A percentile compares a stretch with the other conserved stretches of the same genome.
phyloP scores from a whole-genome alignment of 75 land plant genomes.

The Sequoiadendron giganteum region DNA sequence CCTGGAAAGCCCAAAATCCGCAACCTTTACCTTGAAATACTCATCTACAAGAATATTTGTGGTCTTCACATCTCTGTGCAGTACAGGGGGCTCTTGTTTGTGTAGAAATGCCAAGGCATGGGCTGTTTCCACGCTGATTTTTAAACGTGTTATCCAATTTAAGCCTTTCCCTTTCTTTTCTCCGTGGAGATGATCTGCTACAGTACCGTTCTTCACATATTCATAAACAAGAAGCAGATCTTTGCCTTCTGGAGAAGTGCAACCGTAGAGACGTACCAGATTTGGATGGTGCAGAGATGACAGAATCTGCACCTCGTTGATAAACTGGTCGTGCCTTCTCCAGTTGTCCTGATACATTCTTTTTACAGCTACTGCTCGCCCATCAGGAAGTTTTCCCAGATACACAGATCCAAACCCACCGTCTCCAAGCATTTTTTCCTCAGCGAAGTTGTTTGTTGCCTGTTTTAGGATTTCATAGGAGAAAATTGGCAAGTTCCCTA shows the following conservation, averaged over 20 bases:
- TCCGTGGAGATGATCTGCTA: slow-evolving; percentile 16
- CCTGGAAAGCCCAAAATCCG: slow-evolving; percentile 42
- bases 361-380: slow-evolving; percentile 28
- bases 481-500: slow-evolving; percentile 15
- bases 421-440: slow-evolving; percentile 17
- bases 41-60: slow-evolving; percentile 20
- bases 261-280: slow-evolving; percentile 19
- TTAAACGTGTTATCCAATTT: slow-evolving; percentile 17
- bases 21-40: slow-evolving; percentile 22
- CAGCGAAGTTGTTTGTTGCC: slow-evolving; percentile 33
- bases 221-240: slow-evolving; percentile 26
- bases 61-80: slow-evolving; percentile 22
- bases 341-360: slow-evolving; percentile 18
- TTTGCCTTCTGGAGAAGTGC: slow-evolving; percentile 1
- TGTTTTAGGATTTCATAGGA: slow-evolving; percentile 28
- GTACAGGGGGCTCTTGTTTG: slow-evolving; percentile 10
- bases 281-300: slow-evolving; percentile 25
- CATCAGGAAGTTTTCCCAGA: slow-evolving; percentile 27
- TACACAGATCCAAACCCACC: slow-evolving; percentile 38
- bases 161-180: neutral
- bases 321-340: slow-evolving; percentile 28
- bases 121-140: slow-evolving; percentile 21
- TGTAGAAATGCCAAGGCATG: slow-evolving; percentile 28
- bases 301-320: slow-evolving; percentile 21
- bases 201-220: slow-evolving; percentile 16